phyloP scores from a whole-genome alignment of 2,329 filamentous ascomycete genomes.

The Arthrobotrys conoides region DNA sequence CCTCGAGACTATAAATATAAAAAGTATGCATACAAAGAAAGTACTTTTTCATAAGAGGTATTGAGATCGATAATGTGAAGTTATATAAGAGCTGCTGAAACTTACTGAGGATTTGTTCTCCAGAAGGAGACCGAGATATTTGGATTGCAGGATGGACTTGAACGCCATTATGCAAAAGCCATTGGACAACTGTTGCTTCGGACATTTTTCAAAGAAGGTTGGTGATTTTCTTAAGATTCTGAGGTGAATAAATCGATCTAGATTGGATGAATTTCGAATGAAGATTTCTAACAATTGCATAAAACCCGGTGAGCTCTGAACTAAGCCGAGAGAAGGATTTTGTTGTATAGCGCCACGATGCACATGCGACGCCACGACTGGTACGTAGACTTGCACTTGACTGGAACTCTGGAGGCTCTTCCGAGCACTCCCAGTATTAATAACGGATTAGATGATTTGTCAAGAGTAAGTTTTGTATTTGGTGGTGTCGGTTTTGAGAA shows the following conservation, averaged over 20 bases:
- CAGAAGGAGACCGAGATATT: slow-evolving; percentile 19
- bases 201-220: slow-evolving; percentile 32
- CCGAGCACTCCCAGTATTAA: not conserved
- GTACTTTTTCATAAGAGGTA: not conserved
- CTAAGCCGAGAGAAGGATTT: slow-evolving; percentile 5
- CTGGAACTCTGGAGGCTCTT: not conserved
- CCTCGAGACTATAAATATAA: too few species aligned
- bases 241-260: not conserved
- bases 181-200: slow-evolving; percentile 29
- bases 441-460: not conserved
- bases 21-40: too few species aligned
- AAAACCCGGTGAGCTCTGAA: not conserved
- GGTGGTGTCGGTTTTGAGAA: not conserved
- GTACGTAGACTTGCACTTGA: too few species aligned
- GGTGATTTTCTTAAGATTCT: not conserved
- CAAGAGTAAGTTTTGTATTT: not conserved
- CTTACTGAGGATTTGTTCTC: slow-evolving; percentile 29
- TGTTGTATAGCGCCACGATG: slow-evolving; percentile 11
- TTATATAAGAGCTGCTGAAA: not conserved
- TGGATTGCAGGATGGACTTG: slow-evolving; percentile 39
- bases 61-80: not conserved
- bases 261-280: not conserved
- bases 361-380: not conserved
- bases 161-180: slow-evolving; percentile 39
- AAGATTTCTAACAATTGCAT: slow-evolving; percentile 18